phyloP scores from a whole-genome alignment of 257 asterid species.

The Avicennia marina region DNA sequence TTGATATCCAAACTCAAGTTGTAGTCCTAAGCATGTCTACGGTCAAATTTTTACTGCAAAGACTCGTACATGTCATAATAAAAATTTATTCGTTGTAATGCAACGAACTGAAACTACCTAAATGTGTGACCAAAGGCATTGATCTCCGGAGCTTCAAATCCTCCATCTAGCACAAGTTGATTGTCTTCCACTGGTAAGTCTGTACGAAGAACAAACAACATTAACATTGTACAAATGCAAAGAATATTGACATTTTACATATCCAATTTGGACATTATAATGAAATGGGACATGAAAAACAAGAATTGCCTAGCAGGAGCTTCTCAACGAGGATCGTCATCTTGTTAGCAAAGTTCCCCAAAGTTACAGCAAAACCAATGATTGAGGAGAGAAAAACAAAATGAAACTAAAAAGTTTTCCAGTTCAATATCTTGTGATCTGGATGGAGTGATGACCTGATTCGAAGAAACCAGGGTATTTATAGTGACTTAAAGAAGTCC shows the following conservation, averaged over 20 bases:
- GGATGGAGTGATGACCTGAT: background rate
- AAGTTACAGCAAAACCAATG: background rate
- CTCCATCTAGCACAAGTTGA: conserved; percentile 43
- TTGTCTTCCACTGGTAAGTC: conserved; percentile 24
- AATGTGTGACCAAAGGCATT: conserved; percentile 46
- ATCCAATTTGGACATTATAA: background rate
- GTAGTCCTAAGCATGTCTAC: no score
- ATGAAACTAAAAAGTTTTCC: no score
- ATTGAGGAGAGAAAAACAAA: background rate
- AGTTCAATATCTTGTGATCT: background rate
- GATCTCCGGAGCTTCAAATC: conserved; percentile 42
- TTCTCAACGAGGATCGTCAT: conserved; percentile 55
- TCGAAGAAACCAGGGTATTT: conserved; percentile 17
- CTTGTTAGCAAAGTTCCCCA: conserved; percentile 9
- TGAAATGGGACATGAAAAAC: background rate
- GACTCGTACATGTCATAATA: no score
- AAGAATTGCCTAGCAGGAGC: conserved; percentile 30
- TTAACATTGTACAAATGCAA: background rate
- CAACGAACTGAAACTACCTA: no score
- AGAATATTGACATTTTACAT: background rate
- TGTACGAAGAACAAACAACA: background rate
- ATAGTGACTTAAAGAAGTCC: conserved; percentile 36
- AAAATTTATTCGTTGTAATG: no score
- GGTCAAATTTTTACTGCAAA: no score
- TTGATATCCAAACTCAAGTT: no score